A percentile compares a stretch with the other conserved stretches of the same genome.
Conservation (phyloP, 2,329 filamentous ascomycete species). For the Pseudocercospora eumusae region DNA sequence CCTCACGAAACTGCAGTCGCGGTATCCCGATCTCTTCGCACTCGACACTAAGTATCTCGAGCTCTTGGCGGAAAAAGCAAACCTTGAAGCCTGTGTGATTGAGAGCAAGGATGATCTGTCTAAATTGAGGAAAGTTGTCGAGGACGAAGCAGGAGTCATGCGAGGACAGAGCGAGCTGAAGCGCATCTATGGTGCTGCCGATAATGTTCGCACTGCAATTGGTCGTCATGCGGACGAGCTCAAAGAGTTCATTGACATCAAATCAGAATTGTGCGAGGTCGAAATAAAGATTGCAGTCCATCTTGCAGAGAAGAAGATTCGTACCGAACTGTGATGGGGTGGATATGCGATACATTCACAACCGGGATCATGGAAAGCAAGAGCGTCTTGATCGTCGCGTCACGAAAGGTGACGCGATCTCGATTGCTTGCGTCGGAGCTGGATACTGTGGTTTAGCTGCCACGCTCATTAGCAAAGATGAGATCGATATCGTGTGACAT, state of each 20-base stretch:
- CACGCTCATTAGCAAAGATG: background rate
- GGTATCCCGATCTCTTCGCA: background rate
- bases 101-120: background rate
- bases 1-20: background rate
- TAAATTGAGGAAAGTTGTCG: background rate
- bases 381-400: background rate
- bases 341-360: no score
- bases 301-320: background rate
- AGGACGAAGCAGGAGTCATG: background rate
- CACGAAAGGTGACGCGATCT: background rate
- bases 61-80: background rate
- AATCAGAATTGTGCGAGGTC: background rate
- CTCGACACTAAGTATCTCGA: background rate
- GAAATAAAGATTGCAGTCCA: background rate
- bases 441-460: background rate
- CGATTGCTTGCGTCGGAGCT: background rate
- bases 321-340: no score
- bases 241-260: background rate
- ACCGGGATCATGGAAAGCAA: background rate
- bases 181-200: background rate
- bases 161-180: background rate
- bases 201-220: background rate
- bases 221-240: background rate
- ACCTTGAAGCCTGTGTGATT: background rate
- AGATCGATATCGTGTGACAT: background rate